Conservation (phyloP, 1,284 basidiomycete species). For the Cryptococcus deneoformans region DNA sequence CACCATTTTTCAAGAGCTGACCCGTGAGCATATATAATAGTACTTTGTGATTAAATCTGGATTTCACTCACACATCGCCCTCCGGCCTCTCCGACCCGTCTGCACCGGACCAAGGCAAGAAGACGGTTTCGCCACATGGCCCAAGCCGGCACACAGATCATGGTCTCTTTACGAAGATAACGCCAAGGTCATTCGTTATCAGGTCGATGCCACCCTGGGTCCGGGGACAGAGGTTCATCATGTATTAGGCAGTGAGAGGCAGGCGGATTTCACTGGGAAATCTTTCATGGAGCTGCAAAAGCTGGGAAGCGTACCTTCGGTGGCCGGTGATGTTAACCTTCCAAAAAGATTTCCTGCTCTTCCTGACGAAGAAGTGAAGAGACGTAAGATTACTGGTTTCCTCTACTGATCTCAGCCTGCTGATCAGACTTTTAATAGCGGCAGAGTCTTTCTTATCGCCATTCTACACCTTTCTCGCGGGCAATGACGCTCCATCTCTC, state of each 20-base stretch:
- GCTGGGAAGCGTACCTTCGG: conserved; percentile 2
- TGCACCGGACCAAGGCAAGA: conserved; percentile 33
- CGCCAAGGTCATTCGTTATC: conserved; percentile 36
- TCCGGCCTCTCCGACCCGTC: conserved; percentile 26
- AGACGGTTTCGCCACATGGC: conserved; percentile 25
- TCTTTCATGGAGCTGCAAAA: conserved; percentile 16
- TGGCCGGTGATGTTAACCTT: too few relatives aligned
- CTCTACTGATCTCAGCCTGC: not conserved
- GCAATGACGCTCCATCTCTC: conserved; percentile 17
- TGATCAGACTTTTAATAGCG: not conserved
- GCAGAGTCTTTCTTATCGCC: conserved; percentile 29
- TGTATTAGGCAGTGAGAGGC: conserved; percentile 20
- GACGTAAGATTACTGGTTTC: conserved; percentile 11
- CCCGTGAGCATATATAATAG: too few relatives aligned
- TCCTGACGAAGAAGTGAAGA: conserved; percentile 11
- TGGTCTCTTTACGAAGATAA: conserved; percentile 30
- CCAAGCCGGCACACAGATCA: conserved; percentile 11
- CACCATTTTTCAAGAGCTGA: too few relatives aligned
- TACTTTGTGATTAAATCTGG: too few relatives aligned
- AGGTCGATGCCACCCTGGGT: conserved; percentile 13
- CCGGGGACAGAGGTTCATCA: conserved; percentile 25
- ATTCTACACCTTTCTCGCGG: conserved; percentile 36
- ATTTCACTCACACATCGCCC: conserved; percentile 21
- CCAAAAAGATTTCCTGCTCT: too few relatives aligned
- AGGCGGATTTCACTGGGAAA: conserved; percentile 3